phyloP scores from a whole-genome alignment of 352 stramenopile genomes.

The Globisporangium lucens region DNA sequence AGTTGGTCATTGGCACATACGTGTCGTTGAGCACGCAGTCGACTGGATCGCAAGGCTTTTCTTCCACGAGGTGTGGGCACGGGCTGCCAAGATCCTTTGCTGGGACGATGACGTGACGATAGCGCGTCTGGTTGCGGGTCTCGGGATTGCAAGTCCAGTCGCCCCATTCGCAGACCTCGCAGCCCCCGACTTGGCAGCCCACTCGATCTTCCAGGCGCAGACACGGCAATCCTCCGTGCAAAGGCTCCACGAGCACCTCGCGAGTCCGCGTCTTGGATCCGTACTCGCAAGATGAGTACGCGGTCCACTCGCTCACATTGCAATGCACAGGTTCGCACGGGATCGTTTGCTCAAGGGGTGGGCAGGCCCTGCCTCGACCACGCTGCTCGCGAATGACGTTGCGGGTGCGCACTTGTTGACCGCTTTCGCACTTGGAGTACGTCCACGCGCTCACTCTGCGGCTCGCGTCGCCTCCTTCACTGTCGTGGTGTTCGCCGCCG shows the following conservation, averaged over 20 bases:
- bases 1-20: conserved; percentile 27
- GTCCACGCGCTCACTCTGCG: conserved; percentile 13
- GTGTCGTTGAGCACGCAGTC: conserved; percentile 42
- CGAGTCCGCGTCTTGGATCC: conserved; percentile 30
- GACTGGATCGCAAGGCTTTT: conserved; percentile 28
- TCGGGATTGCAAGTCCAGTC: conserved; percentile 34
- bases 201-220: conserved; percentile 20
- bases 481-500: not conserved
- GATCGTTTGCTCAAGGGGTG: conserved; percentile 22
- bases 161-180: conserved; percentile 32
- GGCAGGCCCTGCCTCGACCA: conserved; percentile 24
- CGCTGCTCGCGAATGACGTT: conserved; percentile 18
- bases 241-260: conserved; percentile 18
- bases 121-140: conserved; percentile 30
- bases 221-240: conserved; percentile 24
- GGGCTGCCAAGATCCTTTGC: conserved; percentile 25
- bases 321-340: conserved; percentile 25
- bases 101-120: conserved; percentile 29
- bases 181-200: conserved; percentile 27
- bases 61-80: conserved; percentile 32
- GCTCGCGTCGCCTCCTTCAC: not conserved
- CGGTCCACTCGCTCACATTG: conserved; percentile 23
- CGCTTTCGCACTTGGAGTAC: conserved; percentile 11
- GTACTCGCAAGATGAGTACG: conserved; percentile 21
- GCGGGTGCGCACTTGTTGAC: conserved; percentile 17